These are phyloP conservation scores for Neopestalotiopsis clavispora DNA, from an alignment of 2,329 filamentous ascomycete genomes.

Conservation along the genomic window DNA sequence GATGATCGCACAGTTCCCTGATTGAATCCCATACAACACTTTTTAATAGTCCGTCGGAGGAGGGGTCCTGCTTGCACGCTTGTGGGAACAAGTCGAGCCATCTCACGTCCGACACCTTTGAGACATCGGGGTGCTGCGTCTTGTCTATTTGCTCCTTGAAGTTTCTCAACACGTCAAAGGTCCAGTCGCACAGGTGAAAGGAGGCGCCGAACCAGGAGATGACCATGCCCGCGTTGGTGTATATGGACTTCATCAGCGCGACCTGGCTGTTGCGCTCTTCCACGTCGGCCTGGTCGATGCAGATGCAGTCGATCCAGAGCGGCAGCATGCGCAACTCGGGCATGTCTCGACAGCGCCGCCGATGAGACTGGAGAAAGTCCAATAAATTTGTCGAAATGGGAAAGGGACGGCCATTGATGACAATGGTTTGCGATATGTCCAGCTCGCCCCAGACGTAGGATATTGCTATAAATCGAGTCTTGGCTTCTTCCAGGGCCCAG, in stretches of 20 bases:
- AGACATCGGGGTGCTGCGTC: background rate
- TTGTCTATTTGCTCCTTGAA: constrained; percentile 12
- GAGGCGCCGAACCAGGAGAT: constrained; percentile 13
- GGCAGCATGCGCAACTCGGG: background rate
- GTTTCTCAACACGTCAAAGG: background rate
- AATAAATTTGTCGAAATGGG: constrained; percentile 4
- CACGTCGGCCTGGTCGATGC: constrained; percentile 1
- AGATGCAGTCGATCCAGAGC: constrained; percentile 12
- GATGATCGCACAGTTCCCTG: constrained; percentile 6
- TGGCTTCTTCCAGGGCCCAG: background rate
- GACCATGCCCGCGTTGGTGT: constrained; percentile 6
- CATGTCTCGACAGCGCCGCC: constrained; percentile 5
- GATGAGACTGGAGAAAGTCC: constrained; percentile 4
- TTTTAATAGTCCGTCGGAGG: background rate
- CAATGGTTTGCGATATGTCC: background rate
- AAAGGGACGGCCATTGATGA: constrained; percentile 8
- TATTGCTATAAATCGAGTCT: constrained; percentile 8
- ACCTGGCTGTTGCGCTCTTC: constrained; percentile 7
- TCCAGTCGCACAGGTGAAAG: constrained; percentile 3
- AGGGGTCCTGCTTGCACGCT: constrained; percentile 3
- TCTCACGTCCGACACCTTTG: background rate
- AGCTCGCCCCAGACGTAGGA: constrained; percentile 11
- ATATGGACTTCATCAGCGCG: constrained; percentile 7
- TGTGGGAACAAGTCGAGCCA: constrained; percentile 7
- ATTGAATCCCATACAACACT: constrained; percentile 9